Conservation (phyloP, 2,329 filamentous ascomycete species). For the Apiospora malaysiana region DNA sequence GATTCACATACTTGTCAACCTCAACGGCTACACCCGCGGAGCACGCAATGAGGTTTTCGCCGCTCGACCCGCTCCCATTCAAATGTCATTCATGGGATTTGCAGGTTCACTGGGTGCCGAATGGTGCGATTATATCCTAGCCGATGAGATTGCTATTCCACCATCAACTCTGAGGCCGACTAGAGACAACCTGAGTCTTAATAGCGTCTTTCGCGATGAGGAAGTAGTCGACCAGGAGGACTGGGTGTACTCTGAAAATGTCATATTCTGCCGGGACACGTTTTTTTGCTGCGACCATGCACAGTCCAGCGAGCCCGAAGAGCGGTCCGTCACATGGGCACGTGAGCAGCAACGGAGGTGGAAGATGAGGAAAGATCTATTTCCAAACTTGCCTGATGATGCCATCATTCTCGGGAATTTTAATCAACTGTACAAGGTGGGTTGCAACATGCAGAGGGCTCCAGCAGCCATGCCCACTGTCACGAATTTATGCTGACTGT, state of each 20-base stretch:
- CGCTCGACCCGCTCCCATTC: constrained; percentile 89
- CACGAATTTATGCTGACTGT: constrained; percentile 26
- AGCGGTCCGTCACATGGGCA: constrained; percentile 75
- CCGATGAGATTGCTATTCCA: constrained; percentile 87
- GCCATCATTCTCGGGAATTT: constrained; percentile 95
- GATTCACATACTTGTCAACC: constrained; percentile 93
- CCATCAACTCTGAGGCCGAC: constrained; percentile 79
- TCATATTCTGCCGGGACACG: constrained; percentile 91
- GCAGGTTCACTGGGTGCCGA: constrained; percentile 94
- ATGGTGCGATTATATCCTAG: constrained; percentile 97
- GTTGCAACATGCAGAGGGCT: constrained; percentile 29
- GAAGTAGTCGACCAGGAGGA: constrained; percentile 72
- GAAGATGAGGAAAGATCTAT: constrained; percentile 92
- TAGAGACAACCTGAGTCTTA: constrained; percentile 74
- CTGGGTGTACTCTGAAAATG: constrained; percentile 97
- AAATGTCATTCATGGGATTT: constrained; percentile 99
- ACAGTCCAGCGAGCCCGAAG: constrained; percentile 80
- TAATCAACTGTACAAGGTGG: constrained; percentile 97
- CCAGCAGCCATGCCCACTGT: not conserved
- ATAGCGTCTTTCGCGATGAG: constrained; percentile 71
- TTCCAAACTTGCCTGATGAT: constrained; percentile 81
- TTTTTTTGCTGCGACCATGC: constrained; percentile 99
- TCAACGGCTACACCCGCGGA: constrained; percentile 97
- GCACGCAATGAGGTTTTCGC: constrained; percentile 98
- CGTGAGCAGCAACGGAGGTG: constrained; percentile 83